Evolutionary conservation across 768 basidiomycete genomes (phyloP).

Genomic region (Xerocomus spinulosus): DNA sequence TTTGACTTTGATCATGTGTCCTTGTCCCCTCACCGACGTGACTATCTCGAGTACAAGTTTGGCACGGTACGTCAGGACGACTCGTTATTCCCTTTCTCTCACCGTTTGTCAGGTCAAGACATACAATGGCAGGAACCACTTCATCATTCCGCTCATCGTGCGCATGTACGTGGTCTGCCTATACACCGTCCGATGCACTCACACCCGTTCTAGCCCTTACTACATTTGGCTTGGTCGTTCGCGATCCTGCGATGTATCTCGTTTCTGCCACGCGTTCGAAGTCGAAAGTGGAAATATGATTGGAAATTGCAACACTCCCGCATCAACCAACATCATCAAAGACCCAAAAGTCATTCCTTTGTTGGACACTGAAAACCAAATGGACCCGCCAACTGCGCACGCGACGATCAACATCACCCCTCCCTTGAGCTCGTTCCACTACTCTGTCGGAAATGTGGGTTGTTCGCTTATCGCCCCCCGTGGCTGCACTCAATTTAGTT

Average conservation of each 20-base stretch:
- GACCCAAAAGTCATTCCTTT: constrained; percentile 36
- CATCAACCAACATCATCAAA: constrained; percentile 31
- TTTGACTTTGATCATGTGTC: constrained; percentile 55
- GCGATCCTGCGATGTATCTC: constrained; percentile 54
- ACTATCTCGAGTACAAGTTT: constrained; percentile 76
- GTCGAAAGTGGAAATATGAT: constrained; percentile 57
- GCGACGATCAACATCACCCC: constrained; percentile 47
- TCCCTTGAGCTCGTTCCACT: constrained; percentile 60
- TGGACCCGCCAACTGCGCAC: constrained; percentile 14
- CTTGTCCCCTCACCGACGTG: constrained; percentile 52
- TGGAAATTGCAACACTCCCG: constrained; percentile 47
- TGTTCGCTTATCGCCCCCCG: not conserved
- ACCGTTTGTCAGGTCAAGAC: constrained; percentile 43
- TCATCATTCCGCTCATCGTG: constrained; percentile 62
- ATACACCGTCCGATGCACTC: not conserved
- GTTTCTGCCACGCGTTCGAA: constrained; percentile 55
- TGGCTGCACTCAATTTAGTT: not conserved
- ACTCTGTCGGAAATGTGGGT: constrained; percentile 48
- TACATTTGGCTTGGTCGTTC: constrained; percentile 76
- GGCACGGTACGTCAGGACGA: constrained; percentile 48
- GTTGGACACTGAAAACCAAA: constrained; percentile 40
- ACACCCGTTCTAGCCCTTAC: constrained; percentile 43
- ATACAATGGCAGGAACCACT: constrained; percentile 69
- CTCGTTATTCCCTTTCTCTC: not conserved
- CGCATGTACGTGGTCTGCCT: constrained; percentile 43